Percentiles rank a stretch among this genome's conserved stretches.
Evolutionary conservation across 202 grass and related monocot genomes (phyloP).

Genomic region (Schoenoplectus triqueter): DNA sequence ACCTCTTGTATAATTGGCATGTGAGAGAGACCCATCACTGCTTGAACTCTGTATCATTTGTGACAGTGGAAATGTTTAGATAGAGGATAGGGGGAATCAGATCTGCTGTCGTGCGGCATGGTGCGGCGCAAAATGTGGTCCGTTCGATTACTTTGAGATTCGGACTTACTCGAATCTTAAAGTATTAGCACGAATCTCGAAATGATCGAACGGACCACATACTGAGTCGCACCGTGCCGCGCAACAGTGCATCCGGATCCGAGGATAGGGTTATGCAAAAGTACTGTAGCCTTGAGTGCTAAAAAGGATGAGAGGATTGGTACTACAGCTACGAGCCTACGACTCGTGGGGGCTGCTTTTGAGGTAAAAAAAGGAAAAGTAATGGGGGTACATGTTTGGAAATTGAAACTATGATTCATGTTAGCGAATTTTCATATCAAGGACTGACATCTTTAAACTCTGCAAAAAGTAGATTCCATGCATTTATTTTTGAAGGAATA

Average conservation of each 20-base stretch:
- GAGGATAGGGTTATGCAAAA: slow-evolving; percentile 16
- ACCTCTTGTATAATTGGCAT: slow-evolving; percentile 17
- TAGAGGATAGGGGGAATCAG: neutral
- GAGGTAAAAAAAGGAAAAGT: slow-evolving; percentile 29
- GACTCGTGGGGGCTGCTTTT: slow-evolving; percentile 18
- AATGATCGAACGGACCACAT: too few species aligned
- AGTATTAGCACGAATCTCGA: too few species aligned
- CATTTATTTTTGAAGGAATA: slow-evolving; percentile 13
- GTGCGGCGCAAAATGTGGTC: too few species aligned
- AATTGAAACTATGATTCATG: slow-evolving; percentile 39
- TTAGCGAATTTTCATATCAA: slow-evolving; percentile 36
- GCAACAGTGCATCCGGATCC: too few species aligned
- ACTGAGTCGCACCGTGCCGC: too few species aligned
- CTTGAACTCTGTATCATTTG: slow-evolving; percentile 2
- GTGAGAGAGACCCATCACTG: neutral
- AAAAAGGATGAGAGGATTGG: slow-evolving; percentile 1
- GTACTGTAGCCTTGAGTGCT: slow-evolving; percentile 25
- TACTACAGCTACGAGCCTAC: neutral
- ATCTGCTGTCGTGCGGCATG: too few species aligned
- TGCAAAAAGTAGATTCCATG: slow-evolving; percentile 40
- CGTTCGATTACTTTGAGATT: too few species aligned
- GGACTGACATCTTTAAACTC: slow-evolving; percentile 33
- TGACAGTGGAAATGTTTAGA: slow-evolving; percentile 10
- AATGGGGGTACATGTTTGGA: slow-evolving; percentile 29
- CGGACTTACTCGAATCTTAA: too few species aligned